These are phyloP conservation scores for Schizophyllum amplum DNA, from an alignment of 1,284 basidiomycete genomes.

Conservation along the genomic window DNA sequence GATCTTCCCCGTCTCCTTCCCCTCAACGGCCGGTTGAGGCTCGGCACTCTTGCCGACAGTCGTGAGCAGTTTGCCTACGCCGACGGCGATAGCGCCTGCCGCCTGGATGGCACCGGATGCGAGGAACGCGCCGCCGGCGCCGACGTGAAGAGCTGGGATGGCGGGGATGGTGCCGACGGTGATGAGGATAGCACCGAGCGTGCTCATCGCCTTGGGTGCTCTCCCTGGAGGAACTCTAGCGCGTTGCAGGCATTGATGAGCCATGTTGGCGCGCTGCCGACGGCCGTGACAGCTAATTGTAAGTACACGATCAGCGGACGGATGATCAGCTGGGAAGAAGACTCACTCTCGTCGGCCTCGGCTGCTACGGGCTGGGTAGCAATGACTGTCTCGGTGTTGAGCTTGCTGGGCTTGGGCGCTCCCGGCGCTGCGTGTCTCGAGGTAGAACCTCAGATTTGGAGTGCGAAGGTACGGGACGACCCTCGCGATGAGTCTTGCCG, in stretches of 20 bases:
- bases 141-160: conserved; percentile 56
- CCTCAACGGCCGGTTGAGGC: background rate
- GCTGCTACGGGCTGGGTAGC: conserved; percentile 1
- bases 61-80: conserved; percentile 49
- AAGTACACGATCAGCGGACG: conserved; percentile 2
- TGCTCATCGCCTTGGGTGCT: conserved; percentile 68
- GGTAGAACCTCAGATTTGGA: conserved; percentile 10
- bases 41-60: conserved; percentile 15
- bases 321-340: background rate
- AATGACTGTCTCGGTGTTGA: conserved; percentile 1
- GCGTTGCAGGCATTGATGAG: conserved; percentile 66
- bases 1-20: background rate
- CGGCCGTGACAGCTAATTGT: conserved; percentile 20
- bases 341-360: background rate
- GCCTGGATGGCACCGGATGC: conserved; percentile 67
- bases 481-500: background rate
- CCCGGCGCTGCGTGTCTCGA: background rate
- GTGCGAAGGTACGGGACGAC: background rate
- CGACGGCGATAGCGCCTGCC: conserved; percentile 66
- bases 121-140: conserved; percentile 60
- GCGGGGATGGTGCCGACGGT: conserved; percentile 66
- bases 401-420: background rate
- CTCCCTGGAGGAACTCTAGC: conserved; percentile 60
- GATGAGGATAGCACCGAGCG: conserved; percentile 66
- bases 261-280: conserved; percentile 61